Conservation (phyloP, 768 basidiomycete genomes). For the button mushroom (Agaricus bisporus) region DNA sequence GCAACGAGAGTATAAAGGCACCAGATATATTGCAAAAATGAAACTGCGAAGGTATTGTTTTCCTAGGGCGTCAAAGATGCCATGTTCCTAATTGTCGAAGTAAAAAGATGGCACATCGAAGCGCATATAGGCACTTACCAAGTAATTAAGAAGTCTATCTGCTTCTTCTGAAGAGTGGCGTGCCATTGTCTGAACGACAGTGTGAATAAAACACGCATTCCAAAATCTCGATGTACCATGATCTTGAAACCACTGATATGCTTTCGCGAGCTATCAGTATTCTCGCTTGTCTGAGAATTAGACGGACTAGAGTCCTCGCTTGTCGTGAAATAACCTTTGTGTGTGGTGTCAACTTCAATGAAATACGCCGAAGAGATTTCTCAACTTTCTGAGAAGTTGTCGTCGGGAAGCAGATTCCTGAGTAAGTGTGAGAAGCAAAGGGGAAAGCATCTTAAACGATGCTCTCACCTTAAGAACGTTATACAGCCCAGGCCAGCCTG, state of each 20-base stretch:
- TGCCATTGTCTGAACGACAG: slow-evolving; percentile 43
- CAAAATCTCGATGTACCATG: slow-evolving; percentile 34
- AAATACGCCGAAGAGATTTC: background rate
- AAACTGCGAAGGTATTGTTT: slow-evolving; percentile 82
- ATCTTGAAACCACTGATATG: slow-evolving; percentile 64
- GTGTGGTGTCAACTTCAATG: slow-evolving; percentile 3
- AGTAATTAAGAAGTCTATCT: slow-evolving; percentile 73
- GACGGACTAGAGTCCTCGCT: slow-evolving; percentile 33
- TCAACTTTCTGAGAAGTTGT: slow-evolving; percentile 69
- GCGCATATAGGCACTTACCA: slow-evolving; percentile 32
- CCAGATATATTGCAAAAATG: slow-evolving; percentile 81
- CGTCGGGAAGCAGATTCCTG: slow-evolving; percentile 72
- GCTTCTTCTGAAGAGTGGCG: slow-evolving; percentile 80
- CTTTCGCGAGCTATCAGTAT: slow-evolving; percentile 22
- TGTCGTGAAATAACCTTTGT: slow-evolving; percentile 50
- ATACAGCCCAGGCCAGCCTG: slow-evolving; percentile 72
- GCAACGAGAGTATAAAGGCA: slow-evolving; percentile 25
- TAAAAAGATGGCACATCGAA: background rate
- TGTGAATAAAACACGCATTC: background rate
- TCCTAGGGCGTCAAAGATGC: slow-evolving; percentile 82
- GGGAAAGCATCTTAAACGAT: background rate
- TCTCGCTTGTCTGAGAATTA: slow-evolving; percentile 28
- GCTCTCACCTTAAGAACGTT: slow-evolving; percentile 58
- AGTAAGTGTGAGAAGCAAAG: background rate
- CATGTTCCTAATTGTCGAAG: slow-evolving; percentile 53